Percentiles rank a stretch among this genome's conserved stretches.
Evolutionary conservation across 805 yeast species (phyloP).

Genomic region (Starmera amethionina): DNA sequence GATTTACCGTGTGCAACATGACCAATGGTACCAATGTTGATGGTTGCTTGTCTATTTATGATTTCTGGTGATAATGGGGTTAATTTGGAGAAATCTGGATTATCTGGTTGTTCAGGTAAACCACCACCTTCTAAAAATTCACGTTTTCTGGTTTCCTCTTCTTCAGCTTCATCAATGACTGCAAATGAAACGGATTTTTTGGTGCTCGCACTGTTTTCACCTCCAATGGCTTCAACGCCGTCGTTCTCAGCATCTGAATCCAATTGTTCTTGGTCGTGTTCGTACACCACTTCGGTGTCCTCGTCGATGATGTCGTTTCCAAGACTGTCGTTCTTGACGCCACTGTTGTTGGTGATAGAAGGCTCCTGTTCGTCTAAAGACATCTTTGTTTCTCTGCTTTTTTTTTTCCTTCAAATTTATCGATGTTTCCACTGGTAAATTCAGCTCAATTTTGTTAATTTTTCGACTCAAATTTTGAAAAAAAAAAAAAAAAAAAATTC

Average conservation of each 20-base stretch:
- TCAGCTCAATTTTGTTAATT: background rate
- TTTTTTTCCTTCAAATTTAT: background rate
- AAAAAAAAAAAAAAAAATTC: background rate
- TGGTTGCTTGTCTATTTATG: slow-evolving; percentile 97
- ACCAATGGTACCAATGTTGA: slow-evolving; percentile 95
- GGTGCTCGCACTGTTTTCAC: slow-evolving; percentile 17
- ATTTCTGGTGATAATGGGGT: slow-evolving; percentile 92
- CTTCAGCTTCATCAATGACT: slow-evolving; percentile 55
- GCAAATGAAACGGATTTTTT: slow-evolving; percentile 83
- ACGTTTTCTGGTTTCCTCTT: slow-evolving; percentile 66
- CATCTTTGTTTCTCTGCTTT: slow-evolving; percentile 28
- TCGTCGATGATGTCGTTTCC: slow-evolving; percentile 12
- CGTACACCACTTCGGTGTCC: too few relatives aligned
- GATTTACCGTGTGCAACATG: slow-evolving; percentile 95
- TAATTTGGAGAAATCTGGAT: slow-evolving; percentile 73
- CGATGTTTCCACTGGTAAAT: background rate
- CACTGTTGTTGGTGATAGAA: slow-evolving; percentile 64
- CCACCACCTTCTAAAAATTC: slow-evolving; percentile 99
- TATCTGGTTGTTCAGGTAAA: slow-evolving; percentile 88
- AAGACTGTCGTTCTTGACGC: slow-evolving; percentile 30
- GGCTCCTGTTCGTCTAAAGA: slow-evolving; percentile 80
- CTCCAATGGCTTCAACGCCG: slow-evolving; percentile 22
- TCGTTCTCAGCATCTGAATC: slow-evolving; percentile 31
- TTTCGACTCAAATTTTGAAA: background rate
- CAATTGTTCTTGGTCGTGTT: slow-evolving; percentile 23